A percentile compares a stretch with the other conserved stretches of the same genome.
Evolutionary conservation across 2,329 filamentous ascomycete genomes (phyloP).

Genomic region (Fusarium domesticum): DNA sequence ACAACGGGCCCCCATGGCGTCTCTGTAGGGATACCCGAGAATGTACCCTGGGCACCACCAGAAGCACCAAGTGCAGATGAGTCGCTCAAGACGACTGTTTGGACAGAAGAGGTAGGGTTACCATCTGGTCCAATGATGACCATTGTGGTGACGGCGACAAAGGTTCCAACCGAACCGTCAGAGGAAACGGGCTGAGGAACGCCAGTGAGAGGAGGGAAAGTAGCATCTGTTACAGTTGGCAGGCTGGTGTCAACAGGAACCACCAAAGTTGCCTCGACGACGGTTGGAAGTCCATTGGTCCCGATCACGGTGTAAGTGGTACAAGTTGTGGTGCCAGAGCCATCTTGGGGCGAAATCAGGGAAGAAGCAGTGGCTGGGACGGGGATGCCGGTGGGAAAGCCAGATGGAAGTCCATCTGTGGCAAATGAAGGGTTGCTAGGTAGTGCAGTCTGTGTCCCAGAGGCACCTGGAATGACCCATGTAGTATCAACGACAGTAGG

Average conservation of each 20-base stretch:
- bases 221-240: constrained; percentile 18
- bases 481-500: constrained; percentile 34
- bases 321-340: constrained; percentile 27
- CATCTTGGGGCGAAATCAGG: constrained; percentile 4
- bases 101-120: constrained; percentile 30
- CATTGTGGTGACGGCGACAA: constrained; percentile 33
- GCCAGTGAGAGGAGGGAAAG: constrained; percentile 12
- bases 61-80: constrained; percentile 20
- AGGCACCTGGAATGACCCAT: constrained; percentile 27
- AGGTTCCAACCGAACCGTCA: constrained; percentile 10
- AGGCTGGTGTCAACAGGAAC: constrained; percentile 22
- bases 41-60: constrained; percentile 11
- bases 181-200: constrained; percentile 8
- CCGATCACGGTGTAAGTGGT: constrained; percentile 31
- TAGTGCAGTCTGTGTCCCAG: constrained; percentile 16
- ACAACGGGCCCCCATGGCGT: constrained; percentile 15
- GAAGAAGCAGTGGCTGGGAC: constrained; percentile 16
- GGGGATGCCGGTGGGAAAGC: constrained; percentile 25
- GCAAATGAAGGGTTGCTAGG: constrained; percentile 22
- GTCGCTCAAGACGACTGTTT: constrained; percentile 33
- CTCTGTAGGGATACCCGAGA: constrained; percentile 14
- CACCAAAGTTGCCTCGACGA: constrained; percentile 32
- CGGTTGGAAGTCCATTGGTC: constrained; percentile 28
- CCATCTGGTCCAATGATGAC: constrained; percentile 34
- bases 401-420: constrained; percentile 17